Evolutionary conservation across 768 basidiomycete genomes (phyloP), one percentile per base, ranked within the genome.

Genomic region (Trametes cingulata): DNA sequence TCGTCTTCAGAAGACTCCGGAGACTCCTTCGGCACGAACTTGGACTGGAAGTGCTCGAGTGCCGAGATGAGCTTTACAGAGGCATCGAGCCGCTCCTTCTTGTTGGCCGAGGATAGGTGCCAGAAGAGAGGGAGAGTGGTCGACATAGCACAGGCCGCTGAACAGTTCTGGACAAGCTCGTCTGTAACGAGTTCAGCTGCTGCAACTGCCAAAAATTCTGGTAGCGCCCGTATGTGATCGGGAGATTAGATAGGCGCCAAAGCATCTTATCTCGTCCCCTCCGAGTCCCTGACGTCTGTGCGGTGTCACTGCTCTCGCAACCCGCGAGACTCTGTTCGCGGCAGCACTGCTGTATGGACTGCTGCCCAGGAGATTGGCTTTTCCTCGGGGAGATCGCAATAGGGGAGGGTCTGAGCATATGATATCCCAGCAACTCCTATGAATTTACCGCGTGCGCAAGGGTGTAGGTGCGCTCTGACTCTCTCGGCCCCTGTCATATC

Each of bases 41-140:
- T 78, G 6, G 81, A 72, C 75, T 98, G 95, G 69, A 97, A 95
- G 63, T 88, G 86, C 75, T 95, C 89, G 66, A 98, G 82, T 19
- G 91, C 80, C 17, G 78, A 77, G 58, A 96, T 73, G 51, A 98
- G 86, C 71, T 93, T 90, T 27, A 90, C 87, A 2, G 95, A 95
- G 14, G 95, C 90, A 66, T 88, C 85, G 36, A 96, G 69, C 9
- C 95, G 87, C 61, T 92, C 87, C 56, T 87, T 85, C 76, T 86
- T 92, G 19, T 83, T 84, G 1, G 84, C 77, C 2, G 91, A 92
- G 15, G 95, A 95, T 53, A 98, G 80, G 72, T 94, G 80, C 95
- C 95, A 97, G 81, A 95, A 98, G 35, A 97, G 82, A 14, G 93
- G 90, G 56, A 98, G 84, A 35, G 93, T 95, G 50, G 93, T 94